A percentile compares a stretch with the other conserved stretches of the same genome.
Conservation (phyloP, 805 yeast genomes). For the Maudiozyma saulgeensis region DNA sequence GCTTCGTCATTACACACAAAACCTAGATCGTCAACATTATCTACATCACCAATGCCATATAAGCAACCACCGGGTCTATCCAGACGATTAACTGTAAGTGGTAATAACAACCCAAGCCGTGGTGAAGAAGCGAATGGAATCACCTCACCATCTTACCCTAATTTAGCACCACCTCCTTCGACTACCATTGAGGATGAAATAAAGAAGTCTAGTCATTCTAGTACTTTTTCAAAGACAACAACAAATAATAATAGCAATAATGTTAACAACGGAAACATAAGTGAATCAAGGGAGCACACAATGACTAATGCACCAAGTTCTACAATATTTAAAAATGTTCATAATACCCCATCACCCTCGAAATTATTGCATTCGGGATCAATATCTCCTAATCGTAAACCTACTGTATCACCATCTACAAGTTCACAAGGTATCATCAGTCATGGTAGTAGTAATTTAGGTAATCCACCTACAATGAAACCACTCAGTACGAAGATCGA, state of each 20-base stretch:
- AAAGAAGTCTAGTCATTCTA: background rate
- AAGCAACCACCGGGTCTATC: conserved; percentile 17
- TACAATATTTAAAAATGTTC: conserved; percentile 4
- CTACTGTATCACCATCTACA: conserved; percentile 14
- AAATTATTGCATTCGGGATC: conserved; percentile 29
- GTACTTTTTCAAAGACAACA: background rate
- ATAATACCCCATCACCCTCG: conserved; percentile 42
- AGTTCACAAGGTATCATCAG: background rate
- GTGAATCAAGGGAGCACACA: conserved; percentile 10
- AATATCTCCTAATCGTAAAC: conserved; percentile 11
- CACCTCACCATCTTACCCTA: background rate
- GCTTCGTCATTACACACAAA: conserved; percentile 11
- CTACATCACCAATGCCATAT: conserved; percentile 15
- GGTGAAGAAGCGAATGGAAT: background rate
- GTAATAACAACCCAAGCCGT: conserved; percentile 6
- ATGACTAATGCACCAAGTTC: conserved; percentile 7
- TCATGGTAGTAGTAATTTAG: background rate
- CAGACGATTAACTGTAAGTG: conserved; percentile 25
- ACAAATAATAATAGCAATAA: conserved; percentile 4
- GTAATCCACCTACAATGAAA: conserved; percentile 35
- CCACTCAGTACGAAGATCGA: conserved; percentile 17
- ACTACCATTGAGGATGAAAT: conserved; percentile 1
- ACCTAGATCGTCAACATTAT: conserved; percentile 25
- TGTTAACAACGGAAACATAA: background rate
- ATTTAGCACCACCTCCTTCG: background rate